Base-by-base conservation (phyloP, 495 filamentous ascomycete genomes). In the Chaetomium cochliodes region DNA sequence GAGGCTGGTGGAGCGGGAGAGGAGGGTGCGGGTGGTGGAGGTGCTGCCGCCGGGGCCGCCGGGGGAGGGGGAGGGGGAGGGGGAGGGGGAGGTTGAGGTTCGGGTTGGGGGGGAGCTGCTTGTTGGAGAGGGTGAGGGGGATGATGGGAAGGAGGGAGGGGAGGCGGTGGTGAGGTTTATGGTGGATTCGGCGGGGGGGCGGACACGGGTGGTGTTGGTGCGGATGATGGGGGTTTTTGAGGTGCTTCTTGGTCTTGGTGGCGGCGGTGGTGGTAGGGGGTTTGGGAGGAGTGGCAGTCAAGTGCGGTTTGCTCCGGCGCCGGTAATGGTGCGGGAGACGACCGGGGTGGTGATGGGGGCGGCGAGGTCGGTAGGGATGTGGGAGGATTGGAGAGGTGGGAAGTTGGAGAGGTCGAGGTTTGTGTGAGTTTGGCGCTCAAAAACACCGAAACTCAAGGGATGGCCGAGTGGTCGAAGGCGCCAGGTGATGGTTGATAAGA, bases 141-240 rank as follows among this genome's bases (percentile, higher is more conserved):
- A 33, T 0, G 16, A 15, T 50, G 25, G 2, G 42, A 18, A 28
- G 25, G 44, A 6, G 20, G 13, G 23, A 33, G 20, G 16, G 37
- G 13, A 20, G 2, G 46, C 12, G 26, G 39, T 26, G 52, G 12
- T 66, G 13, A 52, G 20, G 20, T 62, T 66, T 11, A 16, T 62
- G 16, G 59, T 66, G 9, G 54, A 62, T 15, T 16, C 11, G 1
- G 9, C 58, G 41, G 54, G 59, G 39, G 44, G 30, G 15, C 15
- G 26, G 58, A 51, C 37, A 25, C 25, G 64, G 52, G 52, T 62
- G 9, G 64, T 66, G 28, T 11, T 66, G 26, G 20, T 58, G 3
- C 54, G 59, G 65, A 53, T 63, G 54, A 33, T 44, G 18, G 49
- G 53, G 20, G 33, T 63, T 18, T 62, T 58, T 44, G 65, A 62